phyloP scores from a whole-genome alignment of 495 filamentous ascomycete species.

The Lophiotrema nucula region DNA sequence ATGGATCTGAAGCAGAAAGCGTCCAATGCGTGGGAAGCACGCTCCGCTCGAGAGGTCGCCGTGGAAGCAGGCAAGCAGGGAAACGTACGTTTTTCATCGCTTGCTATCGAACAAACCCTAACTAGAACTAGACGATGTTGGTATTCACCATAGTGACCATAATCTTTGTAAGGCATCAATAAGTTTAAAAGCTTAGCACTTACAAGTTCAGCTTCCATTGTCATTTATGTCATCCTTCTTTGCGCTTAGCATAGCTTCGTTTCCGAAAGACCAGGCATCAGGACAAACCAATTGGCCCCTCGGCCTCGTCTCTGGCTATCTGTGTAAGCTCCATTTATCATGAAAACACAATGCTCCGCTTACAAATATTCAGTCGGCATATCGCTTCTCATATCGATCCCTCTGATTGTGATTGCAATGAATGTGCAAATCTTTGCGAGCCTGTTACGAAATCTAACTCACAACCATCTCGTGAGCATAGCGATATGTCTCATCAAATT shows the following conservation, averaged over 20 bases:
- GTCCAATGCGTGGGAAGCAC: slow-evolving; percentile 4
- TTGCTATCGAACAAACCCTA: no score
- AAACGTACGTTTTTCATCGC: no score
- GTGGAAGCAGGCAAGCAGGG: slow-evolving; percentile 53
- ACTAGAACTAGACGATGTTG: slow-evolving; percentile 57
- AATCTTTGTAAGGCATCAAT: slow-evolving; percentile 47
- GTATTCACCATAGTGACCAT: slow-evolving; percentile 71
- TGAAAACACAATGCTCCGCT: no score
- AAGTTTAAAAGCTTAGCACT: not conserved
- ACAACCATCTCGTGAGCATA: no score
- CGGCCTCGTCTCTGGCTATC: no score
- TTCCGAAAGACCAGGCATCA: slow-evolving; percentile 38
- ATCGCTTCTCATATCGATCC: no score
- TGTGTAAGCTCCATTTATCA: no score
- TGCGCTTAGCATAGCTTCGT: slow-evolving; percentile 60
- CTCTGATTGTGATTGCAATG: no score
- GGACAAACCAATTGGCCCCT: slow-evolving; percentile 45
- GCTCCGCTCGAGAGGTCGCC: not conserved
- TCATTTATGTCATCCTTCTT: slow-evolving; percentile 66
- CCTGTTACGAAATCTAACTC: no score
- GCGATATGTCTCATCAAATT: no score
- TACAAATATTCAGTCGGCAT: no score
- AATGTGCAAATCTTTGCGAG: no score
- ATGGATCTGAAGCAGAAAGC: slow-evolving; percentile 8
- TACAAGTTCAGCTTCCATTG: slow-evolving; percentile 50